Conservation (phyloP, 2,329 filamentous ascomycete genomes). For the Neonectria coccinea region DNA sequence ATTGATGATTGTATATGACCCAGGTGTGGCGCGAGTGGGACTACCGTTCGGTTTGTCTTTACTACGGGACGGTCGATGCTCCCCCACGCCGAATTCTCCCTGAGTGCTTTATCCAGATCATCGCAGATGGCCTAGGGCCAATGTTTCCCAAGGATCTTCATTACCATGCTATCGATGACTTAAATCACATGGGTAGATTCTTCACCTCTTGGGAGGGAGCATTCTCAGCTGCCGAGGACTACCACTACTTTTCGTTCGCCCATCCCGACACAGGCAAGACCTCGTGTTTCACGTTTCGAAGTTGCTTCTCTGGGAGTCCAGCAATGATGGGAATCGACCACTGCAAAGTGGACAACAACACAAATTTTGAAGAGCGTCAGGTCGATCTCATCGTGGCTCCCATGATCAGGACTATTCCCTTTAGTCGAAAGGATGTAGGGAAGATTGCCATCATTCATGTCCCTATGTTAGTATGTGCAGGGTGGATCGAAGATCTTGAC, state of each 20-base stretch:
- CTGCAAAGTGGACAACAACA: too few species aligned
- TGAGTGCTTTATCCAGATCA: neutral
- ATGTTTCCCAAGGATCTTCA: neutral
- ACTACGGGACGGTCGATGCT: neutral
- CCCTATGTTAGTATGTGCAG: neutral
- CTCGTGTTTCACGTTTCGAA: neutral
- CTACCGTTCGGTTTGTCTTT: neutral
- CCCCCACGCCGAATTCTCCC: neutral
- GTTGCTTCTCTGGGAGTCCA: neutral
- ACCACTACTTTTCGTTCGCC: neutral
- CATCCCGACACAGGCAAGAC: neutral
- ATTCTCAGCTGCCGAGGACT: neutral
- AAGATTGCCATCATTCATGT: neutral
- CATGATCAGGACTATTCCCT: neutral
- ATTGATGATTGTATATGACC: neutral
- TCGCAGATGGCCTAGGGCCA: neutral
- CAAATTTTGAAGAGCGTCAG: neutral
- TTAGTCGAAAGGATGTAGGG: too few species aligned
- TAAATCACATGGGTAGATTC: fast-evolving
- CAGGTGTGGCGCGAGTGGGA: neutral
- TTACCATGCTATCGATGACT: neutral
- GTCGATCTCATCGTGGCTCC: neutral
- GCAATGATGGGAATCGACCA: neutral
- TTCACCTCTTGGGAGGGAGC: neutral
- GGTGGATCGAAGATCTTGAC: neutral